These are phyloP conservation scores for Calocera viscosa DNA, from an alignment of 768 basidiomycete genomes.

Conservation along the genomic window DNA sequence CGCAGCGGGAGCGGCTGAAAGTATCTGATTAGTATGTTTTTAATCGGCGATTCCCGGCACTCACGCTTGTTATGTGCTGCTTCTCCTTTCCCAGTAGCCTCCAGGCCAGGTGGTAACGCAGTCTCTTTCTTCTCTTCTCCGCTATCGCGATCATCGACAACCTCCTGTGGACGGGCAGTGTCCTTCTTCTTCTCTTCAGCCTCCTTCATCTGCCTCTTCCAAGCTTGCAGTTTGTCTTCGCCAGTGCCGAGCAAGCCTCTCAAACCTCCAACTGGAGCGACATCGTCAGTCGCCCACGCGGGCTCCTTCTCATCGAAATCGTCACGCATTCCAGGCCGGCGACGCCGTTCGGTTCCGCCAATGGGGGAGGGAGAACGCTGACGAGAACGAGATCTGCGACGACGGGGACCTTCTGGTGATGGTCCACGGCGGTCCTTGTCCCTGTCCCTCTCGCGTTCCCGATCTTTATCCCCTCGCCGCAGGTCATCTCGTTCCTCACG, in stretches of 20 bases:
- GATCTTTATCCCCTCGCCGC: not conserved
- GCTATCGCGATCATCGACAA: not conserved
- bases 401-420: not conserved
- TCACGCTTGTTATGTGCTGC: not conserved
- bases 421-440: not conserved
- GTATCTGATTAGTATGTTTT: not conserved
- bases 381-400: constrained; percentile 1
- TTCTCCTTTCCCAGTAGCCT: not conserved
- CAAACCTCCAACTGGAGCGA: not conserved
- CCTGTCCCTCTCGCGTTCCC: too few species aligned
- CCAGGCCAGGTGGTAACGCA: not conserved
- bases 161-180: not conserved
- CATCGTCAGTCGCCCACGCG: constrained; percentile 4
- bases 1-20: not conserved
- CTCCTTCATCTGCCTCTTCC: constrained; percentile 8
- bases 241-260: not conserved
- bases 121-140: not conserved
- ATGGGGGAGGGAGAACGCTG: not conserved
- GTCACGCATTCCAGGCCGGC: not conserved
- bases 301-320: not conserved
- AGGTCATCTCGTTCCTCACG: not conserved
- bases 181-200: constrained; percentile 6
- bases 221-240: not conserved
- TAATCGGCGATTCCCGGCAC: not conserved
- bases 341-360: not conserved